Conservation (phyloP, 495 filamentous ascomycete species). For the Penicillium canariense region DNA sequence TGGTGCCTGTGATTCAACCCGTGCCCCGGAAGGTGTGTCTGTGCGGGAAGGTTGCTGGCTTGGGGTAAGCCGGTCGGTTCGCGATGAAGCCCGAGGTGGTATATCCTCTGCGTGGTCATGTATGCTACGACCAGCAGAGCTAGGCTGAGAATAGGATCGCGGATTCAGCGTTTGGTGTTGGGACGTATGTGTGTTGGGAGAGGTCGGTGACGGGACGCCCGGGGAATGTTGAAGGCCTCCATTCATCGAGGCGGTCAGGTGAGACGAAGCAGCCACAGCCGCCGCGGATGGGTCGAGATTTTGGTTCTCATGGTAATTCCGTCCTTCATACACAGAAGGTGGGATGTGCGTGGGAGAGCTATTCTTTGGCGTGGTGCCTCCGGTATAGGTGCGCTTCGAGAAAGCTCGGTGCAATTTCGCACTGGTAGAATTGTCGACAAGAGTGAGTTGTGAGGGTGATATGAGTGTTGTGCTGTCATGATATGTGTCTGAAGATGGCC, state of each 20-base stretch:
- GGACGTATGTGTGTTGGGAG: constrained; percentile 56
- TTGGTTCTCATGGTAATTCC: constrained; percentile 48
- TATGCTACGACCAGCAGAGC: constrained; percentile 31
- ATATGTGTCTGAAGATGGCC: constrained; percentile 19
- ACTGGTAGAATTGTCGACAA: constrained; percentile 25
- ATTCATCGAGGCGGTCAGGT: constrained; percentile 69
- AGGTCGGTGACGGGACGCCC: constrained; percentile 80
- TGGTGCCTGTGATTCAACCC: constrained; percentile 53
- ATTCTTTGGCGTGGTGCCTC: constrained; percentile 71
- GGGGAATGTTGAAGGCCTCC: constrained; percentile 66
- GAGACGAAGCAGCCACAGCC: constrained; percentile 70
- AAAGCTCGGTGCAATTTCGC: constrained; percentile 46
- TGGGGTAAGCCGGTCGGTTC: constrained; percentile 39
- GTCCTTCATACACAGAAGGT: constrained; percentile 54
- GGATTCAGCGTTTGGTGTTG: constrained; percentile 47
- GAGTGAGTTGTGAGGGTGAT: constrained; percentile 41
- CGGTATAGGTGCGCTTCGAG: constrained; percentile 88
- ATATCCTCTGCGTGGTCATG: constrained; percentile 49
- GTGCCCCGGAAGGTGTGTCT: constrained; percentile 30
- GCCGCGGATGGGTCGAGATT: constrained; percentile 61
- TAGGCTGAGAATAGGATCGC: constrained; percentile 46
- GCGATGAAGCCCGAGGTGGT: constrained; percentile 21
- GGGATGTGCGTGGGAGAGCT: constrained; percentile 75
- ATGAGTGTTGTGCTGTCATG: constrained; percentile 42
- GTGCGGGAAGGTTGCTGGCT: constrained; percentile 41